Base-by-base conservation (phyloP, 179 eudicot genomes). In the Silene coronaria region DNA sequence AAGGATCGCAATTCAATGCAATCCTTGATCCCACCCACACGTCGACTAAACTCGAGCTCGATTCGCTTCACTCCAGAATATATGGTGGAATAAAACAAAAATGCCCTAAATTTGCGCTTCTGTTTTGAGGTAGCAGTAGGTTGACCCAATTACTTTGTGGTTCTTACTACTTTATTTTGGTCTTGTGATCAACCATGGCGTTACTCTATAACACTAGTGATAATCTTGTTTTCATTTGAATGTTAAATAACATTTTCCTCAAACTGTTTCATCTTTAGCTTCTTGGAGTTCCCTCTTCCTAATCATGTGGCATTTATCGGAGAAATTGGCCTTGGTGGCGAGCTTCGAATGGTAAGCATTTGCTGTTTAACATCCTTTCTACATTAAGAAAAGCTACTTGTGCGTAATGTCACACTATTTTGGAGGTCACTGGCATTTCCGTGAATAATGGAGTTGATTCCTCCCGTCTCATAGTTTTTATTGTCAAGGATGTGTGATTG, bases 291-390 rank as follows among this genome's bases (percentile, higher is more conserved):
- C 73, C 89, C 99, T 59, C 84, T 96, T 68, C 99, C 99, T 26
- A 87, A 76, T 57, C 77, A 80, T 71, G 80, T 86, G 22, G 97
- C 99, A 75, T 96, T 96, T 80, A 88, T 96, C 80, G 99, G 97
- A 81, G 99, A 96, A 87, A 82, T 96, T 69, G 99, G 96, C 78
- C 97, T 96, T 64, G 92, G 88, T 76, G 99, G 99, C 36, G 99
- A 96, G 89, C 90, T 96, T 74, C 96, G 94, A 67, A 77, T 78
- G 89, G 99, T 95, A 82, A 79, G 91, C 79, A 64, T 58, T 23
- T 77, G 22, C 51, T 26, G 14, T 4, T 48, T 63, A 21, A n/a
- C 24, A 65, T 19, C 36, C 61, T 61, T 42, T 42, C 13, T 10
- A 42, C 48, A 42, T 42, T 42, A 42, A 42, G 48, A 42, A 42